Base-by-base conservation (phyloP, 2,329 filamentous ascomycete genomes). In the Dryadomyces quercivorus region DNA sequence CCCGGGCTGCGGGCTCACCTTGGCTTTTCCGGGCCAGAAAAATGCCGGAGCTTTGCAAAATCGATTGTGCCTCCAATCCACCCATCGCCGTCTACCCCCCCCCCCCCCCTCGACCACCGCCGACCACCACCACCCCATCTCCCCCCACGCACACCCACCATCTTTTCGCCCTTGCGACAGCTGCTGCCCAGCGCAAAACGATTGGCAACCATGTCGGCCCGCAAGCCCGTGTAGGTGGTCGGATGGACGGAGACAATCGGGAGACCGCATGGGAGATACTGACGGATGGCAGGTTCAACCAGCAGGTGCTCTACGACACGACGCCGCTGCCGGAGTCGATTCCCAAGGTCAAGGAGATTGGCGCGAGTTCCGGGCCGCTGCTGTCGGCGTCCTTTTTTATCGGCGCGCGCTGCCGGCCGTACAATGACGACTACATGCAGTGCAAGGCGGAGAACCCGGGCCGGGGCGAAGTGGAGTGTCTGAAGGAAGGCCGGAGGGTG, bases 401-500 rank as follows among this genome's bases (percentile, higher is more conserved):
- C 68, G 93, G 93, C 60, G 91, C 90, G 62, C 85, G 92, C 67
- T 98, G 93, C 84, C 86, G 81, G 69, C 77, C 87, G 56, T 98
- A 91, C 79, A 97, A 97, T 73, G 93, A 98, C 77, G 93, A 98
- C 74, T 98, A 86, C 75, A 98, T 98, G 92, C 88, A 95, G 76
- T 98, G 93, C 86, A 98, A 98, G 85, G 88, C 82, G 63, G 90
- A 96, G 74, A 84, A 89, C 65, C 85, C 88, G 59, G 93, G 93
- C 64, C 83, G 81, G 71, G 93, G 90, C 69, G 93, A 98, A 77
- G 72, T 94, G 60, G 88, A 95, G 63, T 98, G 93, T 74, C 75
- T 98, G 80, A 92, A 88, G 78, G 93, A 98, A 75, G 93, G 93
- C 55, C 82, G 93, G 70, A 88, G 93, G 72, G 93, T 98, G 59